These are phyloP conservation scores for Colletotrichum lupini DNA, from an alignment of 2,329 filamentous ascomycete species.

Conservation along the genomic window DNA sequence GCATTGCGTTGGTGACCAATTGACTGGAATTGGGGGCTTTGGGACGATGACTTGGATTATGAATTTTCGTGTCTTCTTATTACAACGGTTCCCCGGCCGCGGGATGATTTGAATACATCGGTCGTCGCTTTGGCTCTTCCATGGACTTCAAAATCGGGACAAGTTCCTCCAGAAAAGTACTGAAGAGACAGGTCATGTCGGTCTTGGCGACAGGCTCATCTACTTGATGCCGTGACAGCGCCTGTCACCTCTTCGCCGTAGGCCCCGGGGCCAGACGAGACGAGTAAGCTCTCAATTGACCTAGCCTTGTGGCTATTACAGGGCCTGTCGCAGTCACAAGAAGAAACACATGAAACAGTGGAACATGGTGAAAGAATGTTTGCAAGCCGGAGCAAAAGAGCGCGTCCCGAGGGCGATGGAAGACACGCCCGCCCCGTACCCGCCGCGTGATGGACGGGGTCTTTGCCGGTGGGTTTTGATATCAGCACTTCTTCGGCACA, in stretches of 20 bases:
- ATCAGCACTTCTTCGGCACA: slow-evolving; percentile 99
- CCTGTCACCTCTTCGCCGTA: background rate
- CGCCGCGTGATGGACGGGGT: slow-evolving; percentile 36
- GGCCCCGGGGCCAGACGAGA: slow-evolving; percentile 4
- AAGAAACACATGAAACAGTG: background rate
- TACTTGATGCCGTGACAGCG: background rate
- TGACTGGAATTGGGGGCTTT: background rate
- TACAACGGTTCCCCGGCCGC: background rate
- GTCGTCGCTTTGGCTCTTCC: too few species aligned
- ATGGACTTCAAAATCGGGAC: too few species aligned
- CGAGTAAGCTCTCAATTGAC: background rate
- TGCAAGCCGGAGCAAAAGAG: slow-evolving; percentile 37
- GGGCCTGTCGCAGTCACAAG: background rate
- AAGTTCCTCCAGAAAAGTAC: background rate
- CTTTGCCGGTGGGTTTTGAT: slow-evolving; percentile 60
- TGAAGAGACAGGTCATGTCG: background rate
- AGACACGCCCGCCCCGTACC: slow-evolving; percentile 37
- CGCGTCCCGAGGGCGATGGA: slow-evolving; percentile 27
- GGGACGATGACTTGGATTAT: background rate
- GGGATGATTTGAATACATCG: background rate
- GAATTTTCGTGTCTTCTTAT: background rate
- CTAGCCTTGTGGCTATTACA: background rate
- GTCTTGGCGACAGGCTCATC: background rate
- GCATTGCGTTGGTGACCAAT: background rate
- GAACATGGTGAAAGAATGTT: slow-evolving; percentile 26